phyloP scores from a whole-genome alignment of 2,329 filamentous ascomycete genomes.

The Lachnellula willkommii region DNA sequence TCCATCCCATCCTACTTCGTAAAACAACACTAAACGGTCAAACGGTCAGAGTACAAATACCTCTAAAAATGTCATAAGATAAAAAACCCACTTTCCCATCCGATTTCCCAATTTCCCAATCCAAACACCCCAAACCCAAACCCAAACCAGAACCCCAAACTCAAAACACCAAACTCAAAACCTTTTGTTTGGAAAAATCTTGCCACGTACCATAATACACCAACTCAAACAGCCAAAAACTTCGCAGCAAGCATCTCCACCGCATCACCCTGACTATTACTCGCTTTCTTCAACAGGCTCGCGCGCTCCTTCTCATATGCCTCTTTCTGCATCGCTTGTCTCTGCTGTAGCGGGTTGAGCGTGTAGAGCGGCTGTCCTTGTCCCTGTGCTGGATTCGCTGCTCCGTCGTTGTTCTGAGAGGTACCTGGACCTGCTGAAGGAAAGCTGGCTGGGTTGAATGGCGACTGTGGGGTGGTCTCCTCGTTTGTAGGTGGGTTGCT shows the following conservation, averaged over 20 bases:
- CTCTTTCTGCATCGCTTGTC: conserved; percentile 44
- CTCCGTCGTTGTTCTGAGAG: conserved; percentile 29
- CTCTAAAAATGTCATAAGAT: too few relatives aligned
- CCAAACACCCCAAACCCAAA: too few relatives aligned
- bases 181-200: too few relatives aligned
- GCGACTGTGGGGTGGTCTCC: conserved; percentile 14
- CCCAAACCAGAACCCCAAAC: too few relatives aligned
- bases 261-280: conserved; percentile 20
- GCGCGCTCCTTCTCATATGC: conserved; percentile 40
- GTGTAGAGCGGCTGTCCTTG: conserved; percentile 30
- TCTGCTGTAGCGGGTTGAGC: conserved; percentile 43
- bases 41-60: too few relatives aligned
- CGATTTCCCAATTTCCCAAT: too few relatives aligned
- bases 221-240: conserved; percentile 23
- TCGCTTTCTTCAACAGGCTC: conserved; percentile 30
- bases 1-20: too few relatives aligned
- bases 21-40: too few relatives aligned
- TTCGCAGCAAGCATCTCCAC: conserved; percentile 24
- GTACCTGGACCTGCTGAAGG: conserved; percentile 42
- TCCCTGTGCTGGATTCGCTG: neutral
- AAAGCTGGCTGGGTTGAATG: conserved; percentile 39
- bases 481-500: neutral
- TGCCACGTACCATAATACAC: too few relatives aligned
- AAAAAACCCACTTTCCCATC: too few relatives aligned
- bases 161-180: too few relatives aligned